Conservation (phyloP, 768 basidiomycete genomes). For the Symmetrospora coprosmae region DNA sequence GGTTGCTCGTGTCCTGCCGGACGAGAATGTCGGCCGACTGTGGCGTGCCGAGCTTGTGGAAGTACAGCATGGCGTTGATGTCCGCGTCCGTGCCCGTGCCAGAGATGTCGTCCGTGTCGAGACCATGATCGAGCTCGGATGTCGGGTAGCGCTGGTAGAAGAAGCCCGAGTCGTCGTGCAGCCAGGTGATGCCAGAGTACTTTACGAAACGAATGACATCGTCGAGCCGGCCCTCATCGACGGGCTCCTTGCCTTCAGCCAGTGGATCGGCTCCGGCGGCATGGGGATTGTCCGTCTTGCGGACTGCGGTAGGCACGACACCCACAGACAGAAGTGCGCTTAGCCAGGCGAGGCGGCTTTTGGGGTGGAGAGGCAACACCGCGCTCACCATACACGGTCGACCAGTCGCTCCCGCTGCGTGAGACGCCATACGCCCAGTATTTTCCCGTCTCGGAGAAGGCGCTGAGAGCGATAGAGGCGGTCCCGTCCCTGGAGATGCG, state of each 20-base stretch:
- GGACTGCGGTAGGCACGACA: too few relatives aligned
- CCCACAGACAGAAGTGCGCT: slow-evolving; percentile 46
- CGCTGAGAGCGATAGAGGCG: slow-evolving; percentile 47
- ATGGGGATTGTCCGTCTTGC: slow-evolving; percentile 51
- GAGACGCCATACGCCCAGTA: slow-evolving; percentile 44
- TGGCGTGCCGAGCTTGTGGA: slow-evolving; percentile 56
- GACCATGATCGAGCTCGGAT: slow-evolving; percentile 43
- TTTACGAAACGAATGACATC: slow-evolving; percentile 65
- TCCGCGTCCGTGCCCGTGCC: slow-evolving; percentile 28
- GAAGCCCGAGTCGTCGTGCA: slow-evolving; percentile 63
- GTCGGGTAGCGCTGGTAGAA: slow-evolving; percentile 66
- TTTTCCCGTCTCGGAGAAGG: slow-evolving; percentile 55
- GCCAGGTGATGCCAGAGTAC: slow-evolving; percentile 59
- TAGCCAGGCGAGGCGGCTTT: slow-evolving; percentile 47
- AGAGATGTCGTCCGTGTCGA: slow-evolving; percentile 47
- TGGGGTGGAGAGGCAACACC: slow-evolving; percentile 8
- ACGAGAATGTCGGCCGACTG: slow-evolving; percentile 55
- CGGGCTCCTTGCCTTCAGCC: slow-evolving; percentile 24
- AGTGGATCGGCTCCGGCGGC: too few relatives aligned
- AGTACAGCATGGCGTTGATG: slow-evolving; percentile 45
- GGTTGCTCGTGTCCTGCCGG: slow-evolving; percentile 44
- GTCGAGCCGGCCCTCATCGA: slow-evolving; percentile 43
- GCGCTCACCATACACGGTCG: slow-evolving; percentile 32
- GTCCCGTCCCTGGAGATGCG: slow-evolving; percentile 59
- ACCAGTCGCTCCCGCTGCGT: slow-evolving; percentile 33